Conservation (phyloP, 441 rosid species). For the Arabidopsis hybrid region DNA sequence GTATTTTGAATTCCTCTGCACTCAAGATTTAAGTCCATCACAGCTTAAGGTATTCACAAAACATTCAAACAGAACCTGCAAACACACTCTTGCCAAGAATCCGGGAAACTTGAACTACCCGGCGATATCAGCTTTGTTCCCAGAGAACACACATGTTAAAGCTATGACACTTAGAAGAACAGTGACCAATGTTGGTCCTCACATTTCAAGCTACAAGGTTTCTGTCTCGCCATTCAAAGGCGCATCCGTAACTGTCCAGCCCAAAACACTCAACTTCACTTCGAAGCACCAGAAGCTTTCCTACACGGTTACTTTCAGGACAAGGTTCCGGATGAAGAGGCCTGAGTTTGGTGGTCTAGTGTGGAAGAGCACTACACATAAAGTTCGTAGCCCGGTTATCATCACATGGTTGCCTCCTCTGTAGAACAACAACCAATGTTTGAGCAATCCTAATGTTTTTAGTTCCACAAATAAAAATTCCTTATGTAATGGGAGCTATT, state of each 20-base stretch:
- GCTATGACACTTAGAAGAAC: constrained; percentile 60
- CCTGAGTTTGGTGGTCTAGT: constrained; percentile 85
- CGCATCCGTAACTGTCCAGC: constrained; percentile 61
- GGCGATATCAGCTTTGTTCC: constrained; percentile 79
- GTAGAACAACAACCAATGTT: constrained; percentile 41
- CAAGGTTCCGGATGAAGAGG: constrained; percentile 53
- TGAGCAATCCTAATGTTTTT: constrained; percentile 18
- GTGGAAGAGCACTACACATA: constrained; percentile 83
- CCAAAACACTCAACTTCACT: constrained; percentile 66
- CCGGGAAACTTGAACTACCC: constrained; percentile 93
- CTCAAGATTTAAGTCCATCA: constrained; percentile 61
- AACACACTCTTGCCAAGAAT: constrained; percentile 50
- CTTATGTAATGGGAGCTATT: constrained; percentile 33
- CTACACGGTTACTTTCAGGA: constrained; percentile 67
- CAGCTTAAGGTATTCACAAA: constrained; percentile 78
- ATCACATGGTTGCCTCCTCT: constrained; percentile 70
- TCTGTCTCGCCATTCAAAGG: constrained; percentile 78
- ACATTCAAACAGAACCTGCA: constrained; percentile 74
- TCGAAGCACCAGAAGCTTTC: constrained; percentile 71
- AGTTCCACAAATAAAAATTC: constrained; percentile 26
- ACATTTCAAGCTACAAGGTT: constrained; percentile 64
- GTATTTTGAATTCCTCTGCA: constrained; percentile 86
- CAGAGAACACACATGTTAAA: constrained; percentile 52
- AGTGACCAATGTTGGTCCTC: constrained; percentile 87
- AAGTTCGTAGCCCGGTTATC: constrained; percentile 82